Evolutionary conservation across 768 basidiomycete species (phyloP).

Genomic region (Rhodotorula babjevae): DNA sequence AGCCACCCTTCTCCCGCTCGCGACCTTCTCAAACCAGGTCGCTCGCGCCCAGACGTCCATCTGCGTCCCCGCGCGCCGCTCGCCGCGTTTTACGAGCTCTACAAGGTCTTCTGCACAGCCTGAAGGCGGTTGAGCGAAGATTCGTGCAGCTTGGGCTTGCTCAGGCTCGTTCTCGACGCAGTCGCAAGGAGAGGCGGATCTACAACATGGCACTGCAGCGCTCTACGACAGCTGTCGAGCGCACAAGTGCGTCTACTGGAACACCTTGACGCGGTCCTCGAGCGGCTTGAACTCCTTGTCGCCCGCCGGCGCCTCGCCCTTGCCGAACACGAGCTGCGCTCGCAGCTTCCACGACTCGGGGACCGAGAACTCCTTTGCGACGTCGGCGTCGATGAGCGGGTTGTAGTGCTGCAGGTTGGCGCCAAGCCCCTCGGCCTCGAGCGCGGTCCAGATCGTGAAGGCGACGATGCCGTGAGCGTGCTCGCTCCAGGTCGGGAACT

Average conservation of each 20-base stretch:
- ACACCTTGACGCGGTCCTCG: slow-evolving; percentile 46
- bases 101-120: too few species aligned
- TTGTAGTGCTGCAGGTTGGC: slow-evolving; percentile 45
- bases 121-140: too few species aligned
- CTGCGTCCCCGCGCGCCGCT: too few species aligned
- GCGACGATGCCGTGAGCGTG: slow-evolving; percentile 47
- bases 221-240: too few species aligned
- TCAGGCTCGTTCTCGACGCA: too few species aligned
- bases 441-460: slow-evolving; percentile 46
- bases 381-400: slow-evolving; percentile 38
- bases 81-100: too few species aligned
- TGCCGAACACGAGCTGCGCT: slow-evolving; percentile 47
- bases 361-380: slow-evolving; percentile 31
- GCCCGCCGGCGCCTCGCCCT: slow-evolving; percentile 41
- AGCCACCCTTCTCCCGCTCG: too few species aligned
- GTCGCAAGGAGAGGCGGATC: too few species aligned
- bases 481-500: slow-evolving; percentile 38
- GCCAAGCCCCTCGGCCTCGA: slow-evolving; percentile 47
- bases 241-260: slow-evolving; percentile 9
- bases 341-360: slow-evolving; percentile 31
- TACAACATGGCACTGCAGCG: neutral
- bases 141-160: too few species aligned
- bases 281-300: slow-evolving; percentile 45
- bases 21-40: too few species aligned
- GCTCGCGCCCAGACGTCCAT: too few species aligned